These are phyloP conservation scores for Heteromeles arbutifolia DNA, from an alignment of 306 rosid genomes.

Conservation along the genomic window DNA sequence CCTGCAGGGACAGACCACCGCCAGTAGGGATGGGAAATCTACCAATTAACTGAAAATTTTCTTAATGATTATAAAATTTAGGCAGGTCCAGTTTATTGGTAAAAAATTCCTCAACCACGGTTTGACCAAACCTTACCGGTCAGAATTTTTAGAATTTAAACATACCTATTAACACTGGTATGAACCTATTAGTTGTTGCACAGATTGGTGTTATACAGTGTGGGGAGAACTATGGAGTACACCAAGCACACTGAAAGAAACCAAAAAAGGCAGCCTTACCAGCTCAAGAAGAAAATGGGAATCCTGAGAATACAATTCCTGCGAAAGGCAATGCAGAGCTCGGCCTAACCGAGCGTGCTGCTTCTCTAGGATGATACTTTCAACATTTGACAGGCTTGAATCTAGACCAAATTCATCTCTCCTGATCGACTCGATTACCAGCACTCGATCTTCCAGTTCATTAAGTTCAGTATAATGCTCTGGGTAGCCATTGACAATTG, in stretches of 20 bases:
- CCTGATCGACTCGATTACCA: conserved; percentile 73
- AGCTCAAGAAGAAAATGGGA: conserved; percentile 95
- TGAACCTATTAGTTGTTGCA: too few relatives aligned
- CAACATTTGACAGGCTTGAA: conserved; percentile 50
- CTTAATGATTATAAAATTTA: too few relatives aligned
- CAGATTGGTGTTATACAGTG: too few relatives aligned
- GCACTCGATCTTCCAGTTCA: conserved; percentile 48
- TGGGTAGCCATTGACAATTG: conserved; percentile 14
- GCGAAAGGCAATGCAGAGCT: conserved; percentile 96
- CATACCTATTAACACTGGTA: too few relatives aligned
- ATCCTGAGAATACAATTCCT: conserved; percentile 95
- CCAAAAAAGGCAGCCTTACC: conserved; percentile 37
- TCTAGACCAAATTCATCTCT: conserved; percentile 90
- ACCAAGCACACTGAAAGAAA: neutral
- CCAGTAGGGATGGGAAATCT: neutral
- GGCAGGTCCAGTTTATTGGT: too few relatives aligned
- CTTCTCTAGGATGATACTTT: conserved; percentile 68
- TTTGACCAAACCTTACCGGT: too few relatives aligned
- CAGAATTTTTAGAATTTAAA: too few relatives aligned
- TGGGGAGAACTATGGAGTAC: neutral
- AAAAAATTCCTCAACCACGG: too few relatives aligned
- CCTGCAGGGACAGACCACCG: neutral
- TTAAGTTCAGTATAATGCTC: conserved; percentile 21
- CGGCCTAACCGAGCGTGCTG: conserved; percentile 97
- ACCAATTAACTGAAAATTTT: too few relatives aligned